These are phyloP conservation scores for Beverwykella pulmonaria DNA, from an alignment of 495 filamentous ascomycete species.

Conservation along the genomic window DNA sequence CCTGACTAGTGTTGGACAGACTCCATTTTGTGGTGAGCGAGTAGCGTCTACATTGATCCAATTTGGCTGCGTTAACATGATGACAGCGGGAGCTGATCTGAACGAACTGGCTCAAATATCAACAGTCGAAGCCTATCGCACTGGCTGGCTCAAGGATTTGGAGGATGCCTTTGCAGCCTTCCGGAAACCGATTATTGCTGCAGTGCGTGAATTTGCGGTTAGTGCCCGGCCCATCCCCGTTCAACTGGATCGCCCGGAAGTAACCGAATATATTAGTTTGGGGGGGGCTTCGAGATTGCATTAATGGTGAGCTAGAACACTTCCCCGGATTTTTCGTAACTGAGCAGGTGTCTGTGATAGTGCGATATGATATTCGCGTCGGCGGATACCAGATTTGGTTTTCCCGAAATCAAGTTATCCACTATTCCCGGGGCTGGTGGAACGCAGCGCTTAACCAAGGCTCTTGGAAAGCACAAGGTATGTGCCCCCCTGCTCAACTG, in stretches of 20 bases:
- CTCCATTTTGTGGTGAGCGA: constrained; percentile 18
- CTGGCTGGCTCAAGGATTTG: constrained; percentile 46
- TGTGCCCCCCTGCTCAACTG: not conserved
- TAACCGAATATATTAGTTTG: constrained; percentile 25
- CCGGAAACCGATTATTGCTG: constrained; percentile 21
- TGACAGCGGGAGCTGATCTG: constrained; percentile 47
- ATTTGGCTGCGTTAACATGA: not conserved
- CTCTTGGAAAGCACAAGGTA: constrained; percentile 48
- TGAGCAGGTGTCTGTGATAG: constrained; percentile 11
- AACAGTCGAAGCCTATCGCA: constrained; percentile 40
- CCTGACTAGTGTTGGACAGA: constrained; percentile 14
- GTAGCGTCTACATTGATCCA: not conserved
- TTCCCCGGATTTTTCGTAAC: not conserved
- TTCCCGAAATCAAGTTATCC: constrained; percentile 52
- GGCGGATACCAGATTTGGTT: constrained; percentile 45
- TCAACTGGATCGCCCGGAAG: no score
- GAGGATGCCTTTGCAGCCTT: constrained; percentile 38
- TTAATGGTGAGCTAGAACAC: constrained; percentile 15
- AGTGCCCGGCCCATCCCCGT: no score
- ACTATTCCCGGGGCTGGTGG: constrained; percentile 52
- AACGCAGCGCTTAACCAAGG: constrained; percentile 48
- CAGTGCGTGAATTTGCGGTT: constrained; percentile 27
- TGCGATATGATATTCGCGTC: constrained; percentile 51
- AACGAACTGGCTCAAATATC: constrained; percentile 44
- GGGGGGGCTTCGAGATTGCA: constrained; percentile 35